Evolutionary conservation across 148 eudicot genomes (phyloP).

Genomic region (Gaultheria prostrata): DNA sequence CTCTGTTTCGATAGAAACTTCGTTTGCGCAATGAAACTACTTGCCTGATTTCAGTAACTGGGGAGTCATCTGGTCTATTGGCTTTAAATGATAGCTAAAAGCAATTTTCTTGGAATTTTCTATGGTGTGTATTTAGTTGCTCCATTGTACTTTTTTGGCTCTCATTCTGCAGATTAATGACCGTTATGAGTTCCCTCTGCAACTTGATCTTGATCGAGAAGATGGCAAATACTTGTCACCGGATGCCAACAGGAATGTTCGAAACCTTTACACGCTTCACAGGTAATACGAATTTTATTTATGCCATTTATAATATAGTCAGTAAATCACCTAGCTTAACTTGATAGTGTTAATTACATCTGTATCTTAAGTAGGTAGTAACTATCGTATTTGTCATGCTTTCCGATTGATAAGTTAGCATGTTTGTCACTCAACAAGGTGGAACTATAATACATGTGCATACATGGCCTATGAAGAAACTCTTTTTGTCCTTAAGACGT

Average conservation of each 20-base stretch:
- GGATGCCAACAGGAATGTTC: constrained; percentile 78
- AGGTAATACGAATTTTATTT: constrained; percentile 41
- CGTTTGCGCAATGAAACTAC: background rate
- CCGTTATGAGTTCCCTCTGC: constrained; percentile 90
- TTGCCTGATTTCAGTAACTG: background rate
- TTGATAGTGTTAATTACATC: background rate
- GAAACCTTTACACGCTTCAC: constrained; percentile 87
- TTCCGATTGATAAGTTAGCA: background rate
- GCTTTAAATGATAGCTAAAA: background rate
- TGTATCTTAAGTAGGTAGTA: background rate
- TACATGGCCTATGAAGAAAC: background rate
- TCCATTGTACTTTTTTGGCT: background rate
- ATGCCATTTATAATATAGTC: background rate
- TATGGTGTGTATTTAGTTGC: background rate
- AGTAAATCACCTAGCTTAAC: background rate
- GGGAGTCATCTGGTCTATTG: background rate
- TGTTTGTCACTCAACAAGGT: background rate
- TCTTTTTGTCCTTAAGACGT: background rate
- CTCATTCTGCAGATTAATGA: constrained; percentile 67
- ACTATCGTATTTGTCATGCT: background rate
- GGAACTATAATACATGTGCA: background rate
- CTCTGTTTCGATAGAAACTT: background rate
- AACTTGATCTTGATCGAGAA: constrained; percentile 94
- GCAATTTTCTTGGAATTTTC: background rate
- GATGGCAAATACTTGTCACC: constrained; percentile 89